These are phyloP conservation scores for Abrus precatorius DNA, from an alignment of 306 rosid genomes.

Conservation along the genomic window DNA sequence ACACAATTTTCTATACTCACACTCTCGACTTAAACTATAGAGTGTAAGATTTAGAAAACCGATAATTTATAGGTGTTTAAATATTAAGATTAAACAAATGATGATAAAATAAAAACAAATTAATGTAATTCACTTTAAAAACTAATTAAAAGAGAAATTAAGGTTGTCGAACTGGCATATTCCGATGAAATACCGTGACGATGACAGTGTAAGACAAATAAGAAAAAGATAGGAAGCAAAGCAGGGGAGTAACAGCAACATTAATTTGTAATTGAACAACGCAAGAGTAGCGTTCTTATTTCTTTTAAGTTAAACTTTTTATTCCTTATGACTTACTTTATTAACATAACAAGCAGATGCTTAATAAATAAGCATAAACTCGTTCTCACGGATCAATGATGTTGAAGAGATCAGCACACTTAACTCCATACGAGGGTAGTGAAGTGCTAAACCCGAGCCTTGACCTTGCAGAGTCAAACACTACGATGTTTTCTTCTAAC, in stretches of 20 bases:
- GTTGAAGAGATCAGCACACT: constrained; percentile 57
- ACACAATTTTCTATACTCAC: no score
- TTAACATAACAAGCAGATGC: constrained; percentile 13
- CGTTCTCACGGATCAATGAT: background rate
- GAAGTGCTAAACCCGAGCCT: constrained; percentile 60
- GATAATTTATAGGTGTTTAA: no score
- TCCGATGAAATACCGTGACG: no score
- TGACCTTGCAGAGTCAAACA: constrained; percentile 59
- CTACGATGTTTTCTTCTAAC: constrained; percentile 56
- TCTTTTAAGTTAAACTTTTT: background rate
- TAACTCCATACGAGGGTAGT: constrained; percentile 41
- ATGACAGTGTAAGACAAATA: background rate
- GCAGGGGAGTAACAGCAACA: background rate
- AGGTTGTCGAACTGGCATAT: no score
- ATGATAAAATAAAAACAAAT: no score
- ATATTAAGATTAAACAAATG: no score
- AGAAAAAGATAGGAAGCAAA: background rate
- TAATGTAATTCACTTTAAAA: no score
- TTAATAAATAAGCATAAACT: constrained; percentile 25
- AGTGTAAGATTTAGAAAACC: no score
- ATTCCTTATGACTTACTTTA: background rate
- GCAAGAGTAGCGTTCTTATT: background rate
- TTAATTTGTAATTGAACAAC: background rate
- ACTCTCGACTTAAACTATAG: no score
- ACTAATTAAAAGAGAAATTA: no score